Evolutionary conservation across 371 early-diverging fungal species (phyloP).

Genomic region (Mortierella sp.): DNA sequence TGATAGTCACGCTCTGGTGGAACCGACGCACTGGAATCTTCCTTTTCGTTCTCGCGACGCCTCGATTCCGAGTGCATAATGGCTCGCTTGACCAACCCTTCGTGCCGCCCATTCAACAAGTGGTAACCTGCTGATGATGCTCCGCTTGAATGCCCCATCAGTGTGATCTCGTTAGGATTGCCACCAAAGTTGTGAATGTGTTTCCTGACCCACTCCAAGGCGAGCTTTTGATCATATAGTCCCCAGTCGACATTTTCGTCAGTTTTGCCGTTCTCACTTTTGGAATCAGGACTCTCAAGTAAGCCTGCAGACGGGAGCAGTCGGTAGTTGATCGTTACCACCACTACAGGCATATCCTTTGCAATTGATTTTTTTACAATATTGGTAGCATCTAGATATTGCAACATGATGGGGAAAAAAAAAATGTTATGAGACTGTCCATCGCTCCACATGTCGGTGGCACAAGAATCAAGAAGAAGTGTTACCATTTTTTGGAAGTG

Average conservation of each 20-base stretch:
- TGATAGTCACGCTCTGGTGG: neutral
- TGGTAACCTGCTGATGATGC: conserved; percentile 38
- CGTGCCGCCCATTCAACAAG: conserved; percentile 20
- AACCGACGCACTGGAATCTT: neutral
- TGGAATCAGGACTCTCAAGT: conserved; percentile 12
- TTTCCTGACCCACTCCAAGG: conserved; percentile 41
- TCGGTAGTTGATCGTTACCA: conserved; percentile 58
- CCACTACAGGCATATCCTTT: conserved; percentile 39
- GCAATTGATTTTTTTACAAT: conserved; percentile 45
- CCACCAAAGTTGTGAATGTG: conserved; percentile 52
- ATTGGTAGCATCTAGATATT: conserved; percentile 38
- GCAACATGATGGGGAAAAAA: neutral
- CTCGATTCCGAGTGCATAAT: conserved; percentile 39
- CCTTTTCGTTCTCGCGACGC: neutral
- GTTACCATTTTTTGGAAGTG: conserved; percentile 45
- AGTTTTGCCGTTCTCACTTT: neutral
- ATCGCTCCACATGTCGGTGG: neutral
- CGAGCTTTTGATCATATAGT: conserved; percentile 43
- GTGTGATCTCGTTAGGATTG: conserved; percentile 43
- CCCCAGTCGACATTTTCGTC: conserved; percentile 21
- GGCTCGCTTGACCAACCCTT: conserved; percentile 35
- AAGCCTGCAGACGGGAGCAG: conserved; percentile 27
- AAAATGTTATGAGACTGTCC: neutral
- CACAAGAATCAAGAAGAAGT: too few relatives aligned
- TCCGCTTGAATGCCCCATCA: conserved; percentile 53